These are phyloP conservation scores for Pyrenochaeta sp. DNA, from an alignment of 2,329 filamentous ascomycete genomes.

Conservation along the genomic window DNA sequence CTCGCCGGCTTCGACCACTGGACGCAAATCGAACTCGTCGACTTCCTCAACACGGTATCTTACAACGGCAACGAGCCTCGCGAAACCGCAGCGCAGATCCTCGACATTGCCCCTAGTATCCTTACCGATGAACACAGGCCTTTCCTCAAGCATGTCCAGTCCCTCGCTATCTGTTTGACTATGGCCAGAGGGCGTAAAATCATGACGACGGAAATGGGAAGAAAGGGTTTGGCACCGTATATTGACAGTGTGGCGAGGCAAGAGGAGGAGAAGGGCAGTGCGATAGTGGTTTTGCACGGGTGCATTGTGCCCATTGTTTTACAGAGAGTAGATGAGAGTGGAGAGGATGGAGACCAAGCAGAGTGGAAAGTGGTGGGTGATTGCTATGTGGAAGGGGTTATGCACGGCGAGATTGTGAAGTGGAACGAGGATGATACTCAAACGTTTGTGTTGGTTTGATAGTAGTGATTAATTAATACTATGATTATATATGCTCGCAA, in stretches of 20 bases:
- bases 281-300: constrained; percentile 21
- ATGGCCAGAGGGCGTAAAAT: constrained; percentile 20
- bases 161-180: constrained; percentile 4
- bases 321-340: constrained; percentile 9
- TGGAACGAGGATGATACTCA: constrained; percentile 15
- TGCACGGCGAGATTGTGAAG: constrained; percentile 20
- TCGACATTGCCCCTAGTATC: constrained; percentile 7
- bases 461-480: constrained; percentile 10
- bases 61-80: constrained; percentile 10
- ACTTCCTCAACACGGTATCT: constrained; percentile 13
- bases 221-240: constrained; percentile 18
- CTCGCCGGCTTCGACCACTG: constrained; percentile 8
- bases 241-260: constrained; percentile 8
- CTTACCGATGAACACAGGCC: not conserved
- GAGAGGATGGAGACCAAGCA: constrained; percentile 1
- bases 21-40: constrained; percentile 13
- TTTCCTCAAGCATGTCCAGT: not conserved
- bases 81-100: constrained; percentile 14
- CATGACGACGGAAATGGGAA: constrained; percentile 15
- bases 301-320: constrained; percentile 25
- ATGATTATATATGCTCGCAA: constrained; percentile 1
- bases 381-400: constrained; percentile 22
- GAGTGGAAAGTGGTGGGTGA: constrained; percentile 23
- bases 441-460: constrained; percentile 18
- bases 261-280: constrained; percentile 6